phyloP scores from a whole-genome alignment of 2,329 filamentous ascomycete genomes.

The Pseudocercospora ulei region DNA sequence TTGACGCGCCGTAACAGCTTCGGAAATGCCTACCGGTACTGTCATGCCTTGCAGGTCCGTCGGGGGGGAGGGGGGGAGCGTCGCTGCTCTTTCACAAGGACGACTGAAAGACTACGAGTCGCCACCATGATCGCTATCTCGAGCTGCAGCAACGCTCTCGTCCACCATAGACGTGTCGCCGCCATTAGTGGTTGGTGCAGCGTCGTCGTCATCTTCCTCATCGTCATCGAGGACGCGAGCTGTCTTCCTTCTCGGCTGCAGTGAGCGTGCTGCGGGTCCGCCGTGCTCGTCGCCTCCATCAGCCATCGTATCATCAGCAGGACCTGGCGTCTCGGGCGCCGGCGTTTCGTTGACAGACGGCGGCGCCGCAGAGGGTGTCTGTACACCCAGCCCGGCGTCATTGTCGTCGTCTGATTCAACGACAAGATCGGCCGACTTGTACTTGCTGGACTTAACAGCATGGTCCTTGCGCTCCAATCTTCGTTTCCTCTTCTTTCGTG shows the following conservation, averaged over 20 bases:
- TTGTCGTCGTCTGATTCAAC: constrained; percentile 62
- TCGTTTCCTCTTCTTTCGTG: constrained; percentile 51
- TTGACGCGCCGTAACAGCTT: too few relatives aligned
- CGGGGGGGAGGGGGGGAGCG: not conserved
- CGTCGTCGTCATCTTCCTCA: constrained; percentile 33
- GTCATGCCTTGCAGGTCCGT: not conserved
- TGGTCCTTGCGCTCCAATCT: constrained; percentile 48
- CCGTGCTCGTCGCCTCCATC: constrained; percentile 27
- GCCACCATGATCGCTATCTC: constrained; percentile 20
- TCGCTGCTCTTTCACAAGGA: not conserved
- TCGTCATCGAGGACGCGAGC: constrained; percentile 32
- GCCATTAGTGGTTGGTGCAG: constrained; percentile 3
- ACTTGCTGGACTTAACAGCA: constrained; percentile 49
- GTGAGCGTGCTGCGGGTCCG: constrained; percentile 21
- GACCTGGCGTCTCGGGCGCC: constrained; percentile 15
- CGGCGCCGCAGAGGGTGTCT: constrained; percentile 23
- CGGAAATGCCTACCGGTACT: not conserved
- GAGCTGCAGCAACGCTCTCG: constrained; percentile 15
- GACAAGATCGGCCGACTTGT: constrained; percentile 76
- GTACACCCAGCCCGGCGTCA: constrained; percentile 19
- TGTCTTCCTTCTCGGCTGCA: constrained; percentile 28
- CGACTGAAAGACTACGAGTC: constrained; percentile 9
- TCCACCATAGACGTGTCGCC: constrained; percentile 11
- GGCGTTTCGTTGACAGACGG: constrained; percentile 27
- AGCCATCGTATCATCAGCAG: constrained; percentile 22